Conservation (phyloP, 192 early-diverging fungal species). For the Anaeromyces robustus region DNA sequence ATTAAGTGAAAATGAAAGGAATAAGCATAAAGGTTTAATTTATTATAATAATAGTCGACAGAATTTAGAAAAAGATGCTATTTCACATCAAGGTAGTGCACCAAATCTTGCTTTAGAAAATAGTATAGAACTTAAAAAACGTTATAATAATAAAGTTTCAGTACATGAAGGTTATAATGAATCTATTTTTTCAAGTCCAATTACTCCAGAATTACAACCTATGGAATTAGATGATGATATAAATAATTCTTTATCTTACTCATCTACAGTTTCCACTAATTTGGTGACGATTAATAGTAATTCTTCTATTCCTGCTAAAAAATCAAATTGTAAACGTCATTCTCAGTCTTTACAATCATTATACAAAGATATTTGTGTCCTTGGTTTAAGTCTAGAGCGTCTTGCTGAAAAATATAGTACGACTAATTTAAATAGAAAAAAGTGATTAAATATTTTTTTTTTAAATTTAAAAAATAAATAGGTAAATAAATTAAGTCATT, state of each 20-base stretch:
- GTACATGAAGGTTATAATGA: background rate
- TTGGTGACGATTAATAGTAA: background rate
- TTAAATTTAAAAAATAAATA: too few species aligned
- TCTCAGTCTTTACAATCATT: background rate
- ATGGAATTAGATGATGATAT: background rate
- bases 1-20: background rate
- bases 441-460: background rate
- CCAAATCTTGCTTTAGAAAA: background rate
- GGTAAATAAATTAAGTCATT: too few species aligned
- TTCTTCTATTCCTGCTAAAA: too few species aligned
- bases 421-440: background rate
- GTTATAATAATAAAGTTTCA: background rate
- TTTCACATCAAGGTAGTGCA: background rate
- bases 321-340: background rate
- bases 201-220: background rate
- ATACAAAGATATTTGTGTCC: background rate
- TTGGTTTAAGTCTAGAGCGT: background rate
- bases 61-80: background rate
- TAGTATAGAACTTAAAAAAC: background rate
- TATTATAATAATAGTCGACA: background rate
- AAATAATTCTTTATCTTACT: background rate
- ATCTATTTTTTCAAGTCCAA: background rate
- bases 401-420: background rate
- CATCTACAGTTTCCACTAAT: background rate
- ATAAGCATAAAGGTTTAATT: background rate